Percentiles rank a stretch among this genome's conserved stretches.
Conservation (phyloP, 169 alveolate genomes). For the Plasmodium chabaudi region DNA sequence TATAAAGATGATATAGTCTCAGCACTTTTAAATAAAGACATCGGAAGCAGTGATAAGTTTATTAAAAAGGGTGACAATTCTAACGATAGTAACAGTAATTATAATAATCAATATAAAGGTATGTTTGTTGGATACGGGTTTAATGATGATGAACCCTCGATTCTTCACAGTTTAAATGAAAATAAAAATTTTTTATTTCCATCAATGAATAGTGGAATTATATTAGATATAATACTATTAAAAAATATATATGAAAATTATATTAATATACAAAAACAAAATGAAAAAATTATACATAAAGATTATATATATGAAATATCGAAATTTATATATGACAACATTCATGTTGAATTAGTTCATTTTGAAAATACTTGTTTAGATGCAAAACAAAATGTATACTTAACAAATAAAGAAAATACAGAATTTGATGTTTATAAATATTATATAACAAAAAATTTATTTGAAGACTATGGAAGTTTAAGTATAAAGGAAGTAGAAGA, state of each 20-base stretch:
- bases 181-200: neutral
- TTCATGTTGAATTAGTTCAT: slow-evolving; percentile 30
- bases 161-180: neutral
- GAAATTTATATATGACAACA: slow-evolving; percentile 6
- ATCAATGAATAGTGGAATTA: slow-evolving; percentile 49
- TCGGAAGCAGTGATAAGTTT: slow-evolving; percentile 28
- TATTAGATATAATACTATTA: slow-evolving; percentile 29
- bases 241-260: slow-evolving; percentile 13
- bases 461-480: neutral
- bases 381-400: slow-evolving; percentile 10
- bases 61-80: neutral
- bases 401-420: slow-evolving; percentile 28
- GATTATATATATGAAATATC: slow-evolving; percentile 36
- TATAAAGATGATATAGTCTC: neutral
- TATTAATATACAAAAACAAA: neutral
- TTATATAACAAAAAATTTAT: slow-evolving; percentile 9
- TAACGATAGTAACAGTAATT: neutral
- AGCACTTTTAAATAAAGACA: neutral
- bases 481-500: neutral
- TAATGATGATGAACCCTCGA: neutral
- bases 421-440: slow-evolving; percentile 42
- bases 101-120: neutral
- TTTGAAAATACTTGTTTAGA: slow-evolving; percentile 41
- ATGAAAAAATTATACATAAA: neutral
- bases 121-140: neutral